Percentiles rank a stretch among this genome's conserved stretches.
Evolutionary conservation across 2,329 filamentous ascomycete species (phyloP).

Genomic region (Didymellaceae sp.): DNA sequence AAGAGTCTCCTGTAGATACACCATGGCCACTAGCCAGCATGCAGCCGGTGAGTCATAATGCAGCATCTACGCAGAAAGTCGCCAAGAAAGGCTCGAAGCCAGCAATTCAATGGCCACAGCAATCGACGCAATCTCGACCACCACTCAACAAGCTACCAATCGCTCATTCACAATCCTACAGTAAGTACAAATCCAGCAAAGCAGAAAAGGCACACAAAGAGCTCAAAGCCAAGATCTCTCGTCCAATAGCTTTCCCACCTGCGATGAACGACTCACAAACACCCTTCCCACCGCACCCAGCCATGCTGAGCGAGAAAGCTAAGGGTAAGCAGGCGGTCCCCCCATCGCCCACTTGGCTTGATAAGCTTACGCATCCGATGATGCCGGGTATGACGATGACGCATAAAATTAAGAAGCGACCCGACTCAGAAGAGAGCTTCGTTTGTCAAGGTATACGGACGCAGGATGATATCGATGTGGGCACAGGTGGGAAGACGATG

Average conservation of each 20-base stretch:
- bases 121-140: not conserved
- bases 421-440: slow-evolving; percentile 30
- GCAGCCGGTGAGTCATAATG: not conserved
- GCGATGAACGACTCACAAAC: not conserved
- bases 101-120: not conserved
- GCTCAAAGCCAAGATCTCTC: slow-evolving; percentile 35
- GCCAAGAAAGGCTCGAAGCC: not conserved
- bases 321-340: slow-evolving; percentile 5
- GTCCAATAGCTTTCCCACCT: slow-evolving; percentile 20
- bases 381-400: not conserved
- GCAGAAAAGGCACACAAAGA: slow-evolving; percentile 2
- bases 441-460: slow-evolving; percentile 25
- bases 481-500: not conserved
- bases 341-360: slow-evolving; percentile 16
- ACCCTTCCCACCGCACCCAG: not conserved
- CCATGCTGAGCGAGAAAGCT: not conserved
- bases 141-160: not conserved
- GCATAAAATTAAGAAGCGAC: slow-evolving; percentile 15
- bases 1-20: not conserved
- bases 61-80: not conserved
- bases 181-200: slow-evolving; percentile 7
- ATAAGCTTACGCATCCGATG: slow-evolving; percentile 12
- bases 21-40: not conserved
- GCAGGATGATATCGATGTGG: not conserved
- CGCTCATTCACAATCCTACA: no score